Percentiles rank a stretch among this genome's conserved stretches.
Conservation (phyloP, 768 basidiomycete species). For the Auriscalpium microsporum region DNA sequence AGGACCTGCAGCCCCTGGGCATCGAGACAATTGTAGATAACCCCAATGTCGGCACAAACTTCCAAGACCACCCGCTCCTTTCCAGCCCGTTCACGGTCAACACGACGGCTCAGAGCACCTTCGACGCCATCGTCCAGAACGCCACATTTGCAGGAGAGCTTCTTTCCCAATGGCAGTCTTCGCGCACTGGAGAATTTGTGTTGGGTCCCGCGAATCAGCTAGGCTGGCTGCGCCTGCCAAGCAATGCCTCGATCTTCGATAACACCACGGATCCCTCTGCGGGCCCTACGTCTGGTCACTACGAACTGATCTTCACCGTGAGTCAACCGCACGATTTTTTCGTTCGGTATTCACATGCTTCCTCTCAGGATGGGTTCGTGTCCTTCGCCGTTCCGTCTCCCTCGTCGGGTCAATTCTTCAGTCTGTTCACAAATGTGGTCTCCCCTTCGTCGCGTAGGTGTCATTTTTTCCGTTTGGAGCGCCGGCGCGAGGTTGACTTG, state of each 20-base stretch:
- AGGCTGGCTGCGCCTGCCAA: background rate
- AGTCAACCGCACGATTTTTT: background rate
- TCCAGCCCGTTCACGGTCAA: background rate
- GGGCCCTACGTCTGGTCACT: conserved; percentile 1
- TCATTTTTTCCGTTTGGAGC: background rate
- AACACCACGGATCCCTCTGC: background rate
- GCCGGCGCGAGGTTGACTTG: background rate
- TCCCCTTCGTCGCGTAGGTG: conserved; percentile 6
- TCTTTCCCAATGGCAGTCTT: background rate
- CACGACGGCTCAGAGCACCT: background rate
- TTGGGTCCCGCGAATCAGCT: conserved; percentile 3
- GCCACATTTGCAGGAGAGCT: background rate
- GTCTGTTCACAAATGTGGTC: conserved; percentile 4
- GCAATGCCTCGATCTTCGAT: background rate
- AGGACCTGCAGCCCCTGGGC: background rate
- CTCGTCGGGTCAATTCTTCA: conserved; percentile 3
- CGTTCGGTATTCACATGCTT: background rate
- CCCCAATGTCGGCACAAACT: background rate
- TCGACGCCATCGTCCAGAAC: background rate
- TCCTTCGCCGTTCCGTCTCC: background rate
- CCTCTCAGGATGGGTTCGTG: conserved; percentile 1
- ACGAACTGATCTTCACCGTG: conserved; percentile 3
- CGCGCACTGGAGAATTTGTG: background rate
- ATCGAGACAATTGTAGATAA: background rate
- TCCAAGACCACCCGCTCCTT: background rate